These are phyloP conservation scores for Fraxinus excelsior DNA, from an alignment of 257 asterid species.

Conservation along the genomic window DNA sequence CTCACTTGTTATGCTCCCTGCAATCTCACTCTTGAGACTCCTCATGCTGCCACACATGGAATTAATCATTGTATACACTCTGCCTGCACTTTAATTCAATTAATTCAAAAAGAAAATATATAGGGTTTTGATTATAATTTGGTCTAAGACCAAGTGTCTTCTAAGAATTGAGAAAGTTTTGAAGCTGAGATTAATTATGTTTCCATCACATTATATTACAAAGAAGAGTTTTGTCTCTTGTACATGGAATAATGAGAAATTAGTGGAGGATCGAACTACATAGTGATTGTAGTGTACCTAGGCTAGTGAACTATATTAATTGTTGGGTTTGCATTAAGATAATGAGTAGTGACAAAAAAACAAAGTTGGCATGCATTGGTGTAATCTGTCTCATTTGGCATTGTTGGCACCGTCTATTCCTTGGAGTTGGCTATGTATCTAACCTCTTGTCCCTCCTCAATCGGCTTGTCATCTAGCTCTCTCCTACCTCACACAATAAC, in stretches of 20 bases:
- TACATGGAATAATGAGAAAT: slow-evolving; percentile 9
- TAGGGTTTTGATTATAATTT: not conserved
- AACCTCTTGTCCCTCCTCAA: slow-evolving; percentile 35
- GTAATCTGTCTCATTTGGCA: slow-evolving; percentile 33
- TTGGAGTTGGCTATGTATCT: slow-evolving; percentile 57
- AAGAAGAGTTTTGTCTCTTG: not conserved
- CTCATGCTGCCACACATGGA: slow-evolving; percentile 37
- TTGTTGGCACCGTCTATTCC: slow-evolving; percentile 55
- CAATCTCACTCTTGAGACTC: slow-evolving; percentile 32
- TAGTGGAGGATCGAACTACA: not conserved
- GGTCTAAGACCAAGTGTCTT: not conserved
- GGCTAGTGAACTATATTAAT: not conserved
- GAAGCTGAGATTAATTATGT: slow-evolving; percentile 30
- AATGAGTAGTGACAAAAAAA: slow-evolving; percentile 9
- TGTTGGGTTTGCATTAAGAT: not conserved
- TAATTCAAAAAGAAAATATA: slow-evolving; percentile 1
- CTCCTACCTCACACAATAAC: not conserved
- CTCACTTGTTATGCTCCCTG: slow-evolving; percentile 22
- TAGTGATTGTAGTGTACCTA: not conserved
- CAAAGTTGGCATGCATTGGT: slow-evolving; percentile 33
- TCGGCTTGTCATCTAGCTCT: slow-evolving; percentile 10
- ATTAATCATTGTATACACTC: slow-evolving; percentile 28
- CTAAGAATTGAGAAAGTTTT: slow-evolving; percentile 18
- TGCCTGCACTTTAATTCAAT: not conserved
- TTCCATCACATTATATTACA: slow-evolving; percentile 37